A percentile compares a stretch with the other conserved stretches of the same genome.
phyloP scores from a whole-genome alignment of 352 stramenopile species.

The Globisporangium nagaii region DNA sequence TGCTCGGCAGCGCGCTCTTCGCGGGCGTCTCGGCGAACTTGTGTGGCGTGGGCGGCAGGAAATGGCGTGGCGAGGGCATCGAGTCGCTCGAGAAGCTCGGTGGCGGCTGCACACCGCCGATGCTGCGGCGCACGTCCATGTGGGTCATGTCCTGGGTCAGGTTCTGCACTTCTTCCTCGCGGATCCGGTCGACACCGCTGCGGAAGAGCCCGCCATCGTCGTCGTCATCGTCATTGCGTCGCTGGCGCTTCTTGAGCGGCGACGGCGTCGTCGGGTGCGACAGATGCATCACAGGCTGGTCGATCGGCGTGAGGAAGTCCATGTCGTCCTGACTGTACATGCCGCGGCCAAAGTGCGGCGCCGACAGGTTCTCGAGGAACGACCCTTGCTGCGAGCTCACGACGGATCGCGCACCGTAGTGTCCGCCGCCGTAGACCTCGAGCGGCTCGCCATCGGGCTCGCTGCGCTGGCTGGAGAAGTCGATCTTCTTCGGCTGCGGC shows the following conservation, averaged over 20 bases:
- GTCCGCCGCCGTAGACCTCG: not conserved
- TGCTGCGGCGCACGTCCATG: conserved; percentile 45
- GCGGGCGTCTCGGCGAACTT: conserved; percentile 15
- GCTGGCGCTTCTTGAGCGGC: conserved; percentile 72
- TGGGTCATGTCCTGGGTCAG: conserved; percentile 72
- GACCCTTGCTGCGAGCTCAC: conserved; percentile 25
- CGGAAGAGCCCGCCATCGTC: not conserved
- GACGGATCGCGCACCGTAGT: not conserved
- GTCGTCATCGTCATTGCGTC: conserved; percentile 21
- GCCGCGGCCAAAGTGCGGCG: conserved; percentile 28
- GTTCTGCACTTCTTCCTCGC: conserved; percentile 62
- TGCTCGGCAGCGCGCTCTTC: conserved; percentile 17
- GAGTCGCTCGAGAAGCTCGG: conserved; percentile 55
- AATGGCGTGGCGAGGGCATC: conserved; percentile 30
- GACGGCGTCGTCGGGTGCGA: conserved; percentile 80
- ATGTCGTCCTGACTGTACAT: conserved; percentile 83
- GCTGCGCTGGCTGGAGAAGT: conserved; percentile 73
- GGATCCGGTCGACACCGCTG: conserved; percentile 26
- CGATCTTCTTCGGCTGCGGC: conserved; percentile 65
- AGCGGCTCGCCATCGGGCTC: conserved; percentile 63
- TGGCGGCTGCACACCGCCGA: conserved; percentile 15
- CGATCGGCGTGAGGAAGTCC: conserved; percentile 79
- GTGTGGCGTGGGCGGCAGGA: conserved; percentile 29
- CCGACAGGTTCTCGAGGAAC: conserved; percentile 20
- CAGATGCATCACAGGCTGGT: conserved; percentile 77